Conservation (phyloP, 371 early-diverging fungal species). For the Circinella umbellata region DNA sequence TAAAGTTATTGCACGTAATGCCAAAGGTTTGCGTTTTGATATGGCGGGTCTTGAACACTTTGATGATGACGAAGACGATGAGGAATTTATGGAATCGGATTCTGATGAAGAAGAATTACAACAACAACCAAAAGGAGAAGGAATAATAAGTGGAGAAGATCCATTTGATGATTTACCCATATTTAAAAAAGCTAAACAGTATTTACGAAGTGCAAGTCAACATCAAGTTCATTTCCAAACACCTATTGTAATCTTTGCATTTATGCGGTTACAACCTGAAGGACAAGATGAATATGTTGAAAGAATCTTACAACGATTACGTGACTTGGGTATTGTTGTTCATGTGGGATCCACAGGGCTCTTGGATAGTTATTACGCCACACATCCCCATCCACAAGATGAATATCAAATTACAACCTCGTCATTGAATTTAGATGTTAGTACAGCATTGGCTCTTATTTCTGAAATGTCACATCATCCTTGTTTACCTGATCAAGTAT, state of each 20-base stretch:
- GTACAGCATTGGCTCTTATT: conserved; percentile 55
- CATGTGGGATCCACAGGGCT: conserved; percentile 12
- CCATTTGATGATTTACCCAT: conserved; percentile 48
- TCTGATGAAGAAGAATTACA: conserved; percentile 5
- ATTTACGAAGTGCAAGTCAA: conserved; percentile 49
- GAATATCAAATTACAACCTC: conserved; percentile 26
- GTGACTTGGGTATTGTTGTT: conserved; percentile 44
- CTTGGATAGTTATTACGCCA: conserved; percentile 9
- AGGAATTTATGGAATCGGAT: neutral
- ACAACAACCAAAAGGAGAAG: neutral
- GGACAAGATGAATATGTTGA: conserved; percentile 40
- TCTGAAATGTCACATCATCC: conserved; percentile 54
- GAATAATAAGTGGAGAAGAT: neutral
- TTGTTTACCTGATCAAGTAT: conserved; percentile 38
- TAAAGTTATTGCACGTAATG: conserved; percentile 58
- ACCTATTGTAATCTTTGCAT: conserved; percentile 61
- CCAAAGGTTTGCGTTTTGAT: conserved; percentile 55
- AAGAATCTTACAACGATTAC: conserved; percentile 39
- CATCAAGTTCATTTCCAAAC: conserved; percentile 55
- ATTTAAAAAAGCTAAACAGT: conserved; percentile 52
- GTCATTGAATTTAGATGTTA: conserved; percentile 58
- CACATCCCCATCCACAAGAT: neutral
- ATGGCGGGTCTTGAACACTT: conserved; percentile 49
- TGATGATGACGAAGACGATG: conserved; percentile 27
- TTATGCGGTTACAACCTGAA: conserved; percentile 45